Evolutionary conservation across 192 early-diverging fungal genomes (phyloP).

Genomic region (Coemansia umbellata): DNA sequence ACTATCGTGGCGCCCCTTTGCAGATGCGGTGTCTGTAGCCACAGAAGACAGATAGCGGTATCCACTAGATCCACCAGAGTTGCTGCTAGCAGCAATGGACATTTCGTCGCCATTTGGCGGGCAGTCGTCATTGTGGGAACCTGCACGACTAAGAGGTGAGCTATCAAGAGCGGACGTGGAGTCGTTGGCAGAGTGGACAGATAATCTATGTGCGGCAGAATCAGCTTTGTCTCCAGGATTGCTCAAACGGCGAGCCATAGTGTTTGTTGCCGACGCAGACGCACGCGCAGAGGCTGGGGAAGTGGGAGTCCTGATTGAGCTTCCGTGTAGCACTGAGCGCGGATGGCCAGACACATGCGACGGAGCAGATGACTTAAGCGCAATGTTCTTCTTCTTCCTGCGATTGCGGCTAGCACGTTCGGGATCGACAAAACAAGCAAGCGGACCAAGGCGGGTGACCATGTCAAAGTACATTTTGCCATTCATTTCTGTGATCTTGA

Average conservation of each 20-base stretch:
- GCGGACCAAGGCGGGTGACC: constrained; percentile 38
- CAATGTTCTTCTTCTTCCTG: constrained; percentile 39
- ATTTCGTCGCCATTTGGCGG: constrained; percentile 30
- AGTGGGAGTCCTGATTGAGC: constrained; percentile 29
- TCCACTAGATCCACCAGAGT: constrained; percentile 23
- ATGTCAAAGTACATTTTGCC: constrained; percentile 50
- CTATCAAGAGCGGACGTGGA: constrained; percentile 2
- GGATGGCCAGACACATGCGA: constrained; percentile 11
- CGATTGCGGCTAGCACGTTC: constrained; percentile 43
- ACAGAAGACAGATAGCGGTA: constrained; percentile 8
- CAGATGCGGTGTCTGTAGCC: neutral
- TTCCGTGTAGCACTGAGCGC: constrained; percentile 43
- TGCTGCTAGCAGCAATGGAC: constrained; percentile 30
- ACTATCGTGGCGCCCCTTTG: constrained; percentile 25
- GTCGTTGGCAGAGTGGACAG: constrained; percentile 26
- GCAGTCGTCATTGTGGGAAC: constrained; percentile 22
- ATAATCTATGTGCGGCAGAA: constrained; percentile 15
- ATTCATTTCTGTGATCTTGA: constrained; percentile 51
- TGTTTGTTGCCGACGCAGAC: constrained; percentile 22
- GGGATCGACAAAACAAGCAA: constrained; percentile 39
- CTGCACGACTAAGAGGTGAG: constrained; percentile 13
- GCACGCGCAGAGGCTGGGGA: constrained; percentile 17
- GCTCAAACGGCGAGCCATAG: constrained; percentile 41
- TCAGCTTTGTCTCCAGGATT: constrained; percentile 6
- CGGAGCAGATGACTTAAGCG: constrained; percentile 5